Base-by-base conservation (phyloP, 257 asterid genomes). In the Solanum corneliomulleri region DNA sequence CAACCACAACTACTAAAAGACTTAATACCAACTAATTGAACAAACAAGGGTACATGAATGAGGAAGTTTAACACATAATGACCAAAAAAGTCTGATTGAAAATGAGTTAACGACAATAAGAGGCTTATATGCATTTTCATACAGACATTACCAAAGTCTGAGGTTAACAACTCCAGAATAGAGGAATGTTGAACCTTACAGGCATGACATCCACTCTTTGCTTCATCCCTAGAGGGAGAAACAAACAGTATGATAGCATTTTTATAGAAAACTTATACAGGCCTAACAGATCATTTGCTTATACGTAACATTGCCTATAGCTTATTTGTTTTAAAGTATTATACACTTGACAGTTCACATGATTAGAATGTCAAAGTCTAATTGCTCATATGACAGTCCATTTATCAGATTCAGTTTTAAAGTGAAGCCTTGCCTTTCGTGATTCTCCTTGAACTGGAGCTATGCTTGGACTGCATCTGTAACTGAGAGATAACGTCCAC, bases 391-490 rank as follows among this genome's bases (percentile, higher is more conserved):
- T 21, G 68, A 58, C 35, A 1, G 9, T 44, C 23, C 23, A 41
- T 39, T 35, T 75, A 6, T 21, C 44, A 39, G 35, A 76, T 76
- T 76, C 60, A 7, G 52, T 42, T n/a, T 21, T 44, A 45, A n/a
- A 66, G n/a, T 4, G 58, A 89, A 58, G 69, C 25, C 89, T 87
- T 92, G 89, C 99, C 98, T 91, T 94, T 75, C 90, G 91, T 60
- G 98, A 92, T 31, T 95, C 99, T 70, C 98, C 99, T 42, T 90
- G 89, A 78, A 93, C 92, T 2, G 99, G 99, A 69, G 95, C 90
- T 75, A 94, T 91, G 83, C 72, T 88, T 41, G 89, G 20, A 74
- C 83, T 92, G 94, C 99, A 96, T 2, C 92, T 91, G 42, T 90
- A 93, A 84, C 91, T 92, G 76, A 97, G 93, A 66, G 89, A 85